phyloP scores from a whole-genome alignment of 108 stramenopile species.

The Discostella stelligeroides region DNA sequence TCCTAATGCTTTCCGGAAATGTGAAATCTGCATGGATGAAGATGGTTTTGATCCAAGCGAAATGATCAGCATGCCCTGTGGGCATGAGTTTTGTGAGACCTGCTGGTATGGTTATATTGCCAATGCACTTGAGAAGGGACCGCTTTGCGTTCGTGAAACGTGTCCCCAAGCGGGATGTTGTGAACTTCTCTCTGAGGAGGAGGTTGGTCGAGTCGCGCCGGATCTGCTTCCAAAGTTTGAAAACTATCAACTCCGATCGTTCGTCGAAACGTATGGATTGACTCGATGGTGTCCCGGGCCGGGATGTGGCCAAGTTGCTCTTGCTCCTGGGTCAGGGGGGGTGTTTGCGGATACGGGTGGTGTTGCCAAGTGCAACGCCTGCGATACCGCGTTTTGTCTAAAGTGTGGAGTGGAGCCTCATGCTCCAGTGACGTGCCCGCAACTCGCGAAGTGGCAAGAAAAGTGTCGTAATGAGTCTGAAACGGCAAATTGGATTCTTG shows the following conservation, averaged over 20 bases:
- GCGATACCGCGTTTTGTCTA: slow-evolving; percentile 85
- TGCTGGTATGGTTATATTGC: slow-evolving; percentile 93
- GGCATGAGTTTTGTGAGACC: slow-evolving; percentile 93
- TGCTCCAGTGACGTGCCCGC: slow-evolving; percentile 82
- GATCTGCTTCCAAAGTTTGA: slow-evolving; percentile 68
- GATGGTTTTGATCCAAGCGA: slow-evolving; percentile 56
- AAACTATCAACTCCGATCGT: slow-evolving; percentile 84
- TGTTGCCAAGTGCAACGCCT: slow-evolving; percentile 68
- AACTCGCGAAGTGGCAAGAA: slow-evolving; percentile 87
- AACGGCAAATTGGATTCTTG: slow-evolving; percentile 99
- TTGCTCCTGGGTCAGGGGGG: slow-evolving; percentile 62
- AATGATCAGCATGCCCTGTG: slow-evolving; percentile 91
- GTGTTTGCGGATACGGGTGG: slow-evolving; percentile 67
- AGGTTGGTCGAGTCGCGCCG: slow-evolving; percentile 67
- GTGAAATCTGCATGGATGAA: slow-evolving; percentile 82
- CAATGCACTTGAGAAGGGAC: slow-evolving; percentile 82
- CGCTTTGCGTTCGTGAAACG: slow-evolving; percentile 75
- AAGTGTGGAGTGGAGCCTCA: slow-evolving; percentile 96
- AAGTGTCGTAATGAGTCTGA: slow-evolving; percentile 96
- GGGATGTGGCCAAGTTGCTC: slow-evolving; percentile 92
- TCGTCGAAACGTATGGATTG: slow-evolving; percentile 92
- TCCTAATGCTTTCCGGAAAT: slow-evolving; percentile 20
- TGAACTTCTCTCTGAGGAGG: slow-evolving; percentile 85
- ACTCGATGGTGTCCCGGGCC: slow-evolving; percentile 98
- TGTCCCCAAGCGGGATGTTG: slow-evolving; percentile 93